These are phyloP conservation scores for Sphaerulina musiva DNA, from an alignment of 2,329 filamentous ascomycete genomes.

Conservation along the genomic window DNA sequence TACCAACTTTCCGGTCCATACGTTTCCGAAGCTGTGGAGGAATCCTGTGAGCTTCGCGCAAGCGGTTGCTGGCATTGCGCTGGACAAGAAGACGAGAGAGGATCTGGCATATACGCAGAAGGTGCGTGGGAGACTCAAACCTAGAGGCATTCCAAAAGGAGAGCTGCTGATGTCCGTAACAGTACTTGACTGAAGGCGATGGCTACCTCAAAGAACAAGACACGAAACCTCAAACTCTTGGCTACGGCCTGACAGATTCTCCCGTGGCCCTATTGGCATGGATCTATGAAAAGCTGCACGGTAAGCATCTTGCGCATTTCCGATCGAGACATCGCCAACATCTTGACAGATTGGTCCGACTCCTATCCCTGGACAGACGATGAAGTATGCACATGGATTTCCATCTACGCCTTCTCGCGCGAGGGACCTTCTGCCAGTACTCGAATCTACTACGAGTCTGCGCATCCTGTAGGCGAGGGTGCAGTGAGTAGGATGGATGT, in stretches of 20 bases:
- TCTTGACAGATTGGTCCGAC: conserved; percentile 26
- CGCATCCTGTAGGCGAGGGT: conserved; percentile 6
- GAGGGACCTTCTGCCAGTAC: conserved; percentile 8
- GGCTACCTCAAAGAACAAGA: conserved; percentile 12
- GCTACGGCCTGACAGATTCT: conserved; percentile 21
- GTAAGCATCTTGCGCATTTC: conserved; percentile 13
- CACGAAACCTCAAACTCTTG: conserved; percentile 11
- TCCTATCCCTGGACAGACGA: conserved; percentile 27
- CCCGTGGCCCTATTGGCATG: conserved; percentile 21
- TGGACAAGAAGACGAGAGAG: not conserved
- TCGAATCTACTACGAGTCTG: conserved; percentile 13
- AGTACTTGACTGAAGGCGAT: conserved; percentile 5
- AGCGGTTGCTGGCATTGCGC: not conserved
- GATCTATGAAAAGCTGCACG: conserved; percentile 23
- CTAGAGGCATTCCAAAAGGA: not conserved
- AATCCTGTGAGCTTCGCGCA: conserved; percentile 3
- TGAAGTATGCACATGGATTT: conserved; percentile 23
- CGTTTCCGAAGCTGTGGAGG: conserved; percentile 7
- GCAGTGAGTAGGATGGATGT: conserved; percentile 13
- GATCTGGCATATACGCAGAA: conserved; percentile 8
- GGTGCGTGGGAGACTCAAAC: not conserved
- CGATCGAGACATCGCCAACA: conserved; percentile 20
- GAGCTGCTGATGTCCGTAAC: not conserved
- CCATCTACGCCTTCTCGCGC: conserved; percentile 14
- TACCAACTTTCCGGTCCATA: conserved; percentile 46